Conservation (phyloP, 1,284 basidiomycete genomes). For the Coniophora puteana region DNA sequence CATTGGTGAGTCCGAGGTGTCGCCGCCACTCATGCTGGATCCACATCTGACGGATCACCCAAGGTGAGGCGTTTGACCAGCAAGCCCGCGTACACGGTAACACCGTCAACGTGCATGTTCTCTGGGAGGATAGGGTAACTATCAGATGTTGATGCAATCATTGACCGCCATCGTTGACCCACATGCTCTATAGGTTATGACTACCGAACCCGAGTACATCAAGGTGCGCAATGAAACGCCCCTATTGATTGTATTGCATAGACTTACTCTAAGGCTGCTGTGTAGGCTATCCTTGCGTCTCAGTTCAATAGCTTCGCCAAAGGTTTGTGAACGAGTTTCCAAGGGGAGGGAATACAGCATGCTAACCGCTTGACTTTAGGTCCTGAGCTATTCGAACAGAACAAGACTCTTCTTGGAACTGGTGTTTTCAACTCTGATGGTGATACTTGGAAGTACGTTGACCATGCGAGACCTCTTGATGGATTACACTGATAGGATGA, state of each 20-base stretch:
- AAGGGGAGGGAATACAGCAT: slow-evolving; percentile 11
- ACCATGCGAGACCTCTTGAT: neutral
- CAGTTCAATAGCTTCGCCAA: slow-evolving; percentile 42
- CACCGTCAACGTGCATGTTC: slow-evolving; percentile 23
- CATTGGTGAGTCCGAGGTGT: slow-evolving; percentile 32
- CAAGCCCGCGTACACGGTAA: slow-evolving; percentile 22
- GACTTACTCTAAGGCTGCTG: slow-evolving; percentile 1
- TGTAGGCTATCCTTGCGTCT: slow-evolving; percentile 32
- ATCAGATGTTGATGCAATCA: slow-evolving; percentile 1
- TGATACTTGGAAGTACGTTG: slow-evolving; percentile 52
- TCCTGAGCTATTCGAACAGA: slow-evolving; percentile 18
- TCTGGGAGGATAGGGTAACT: slow-evolving; percentile 30
- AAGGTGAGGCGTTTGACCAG: slow-evolving; percentile 26
- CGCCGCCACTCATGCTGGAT: neutral
- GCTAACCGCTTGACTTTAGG: slow-evolving; percentile 16
- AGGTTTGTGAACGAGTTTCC: slow-evolving; percentile 22
- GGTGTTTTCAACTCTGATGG: slow-evolving; percentile 64
- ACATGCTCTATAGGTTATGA: slow-evolving; percentile 16
- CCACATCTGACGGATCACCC: neutral
- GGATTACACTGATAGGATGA: slow-evolving; percentile 5
- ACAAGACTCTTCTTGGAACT: slow-evolving; percentile 40
- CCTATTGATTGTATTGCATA: too few relatives aligned
- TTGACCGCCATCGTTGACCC: neutral
- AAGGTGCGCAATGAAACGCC: too few relatives aligned
- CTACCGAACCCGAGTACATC: slow-evolving; percentile 37